Percentiles rank a stretch among this genome's conserved stretches.
phyloP scores from a whole-genome alignment of 1,139 yeast species.

The Geotrichum candidum region DNA sequence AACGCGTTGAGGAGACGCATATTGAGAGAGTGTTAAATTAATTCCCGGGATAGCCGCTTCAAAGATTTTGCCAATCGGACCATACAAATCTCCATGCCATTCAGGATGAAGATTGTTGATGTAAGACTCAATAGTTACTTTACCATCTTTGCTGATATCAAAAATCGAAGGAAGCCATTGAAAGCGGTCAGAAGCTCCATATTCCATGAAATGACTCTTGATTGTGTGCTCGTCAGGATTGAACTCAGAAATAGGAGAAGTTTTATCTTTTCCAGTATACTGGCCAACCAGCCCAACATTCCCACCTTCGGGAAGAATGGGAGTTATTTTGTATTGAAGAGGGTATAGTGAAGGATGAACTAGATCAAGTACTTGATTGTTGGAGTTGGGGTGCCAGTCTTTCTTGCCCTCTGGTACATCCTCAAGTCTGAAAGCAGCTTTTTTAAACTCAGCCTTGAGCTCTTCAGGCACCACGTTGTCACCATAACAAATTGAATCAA shows the following conservation, averaged over 20 bases:
- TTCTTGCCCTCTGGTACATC: slow-evolving; percentile 43
- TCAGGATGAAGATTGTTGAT: slow-evolving; percentile 42
- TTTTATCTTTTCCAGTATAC: neutral
- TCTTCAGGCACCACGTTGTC: slow-evolving; percentile 18
- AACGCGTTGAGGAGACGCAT: slow-evolving; percentile 8
- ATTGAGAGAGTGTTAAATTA: slow-evolving; percentile 28
- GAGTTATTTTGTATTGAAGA: slow-evolving; percentile 37
- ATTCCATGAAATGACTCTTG: slow-evolving; percentile 19
- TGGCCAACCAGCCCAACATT: slow-evolving; percentile 8
- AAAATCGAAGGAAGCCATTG: slow-evolving; percentile 28
- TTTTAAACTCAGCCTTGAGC: slow-evolving; percentile 17
- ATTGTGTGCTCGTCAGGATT: neutral
- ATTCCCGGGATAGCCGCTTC: slow-evolving; percentile 35
- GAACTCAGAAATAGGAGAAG: slow-evolving; percentile 3
- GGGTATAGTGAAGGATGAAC: slow-evolving; percentile 45
- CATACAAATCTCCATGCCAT: slow-evolving; percentile 30
- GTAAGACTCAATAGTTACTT: slow-evolving; percentile 32
- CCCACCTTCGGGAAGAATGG: slow-evolving; percentile 21
- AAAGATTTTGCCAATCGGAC: slow-evolving; percentile 34
- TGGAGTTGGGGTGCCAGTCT: slow-evolving; percentile 41
- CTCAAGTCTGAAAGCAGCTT: slow-evolving; percentile 37
- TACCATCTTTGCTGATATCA: slow-evolving; percentile 18
- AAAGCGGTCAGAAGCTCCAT: slow-evolving; percentile 25
- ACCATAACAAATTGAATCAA: slow-evolving; percentile 16
- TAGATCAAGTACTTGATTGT: slow-evolving; percentile 39